Base-by-base conservation (phyloP, 306 rosid genomes). In the Calophaca sinica region DNA sequence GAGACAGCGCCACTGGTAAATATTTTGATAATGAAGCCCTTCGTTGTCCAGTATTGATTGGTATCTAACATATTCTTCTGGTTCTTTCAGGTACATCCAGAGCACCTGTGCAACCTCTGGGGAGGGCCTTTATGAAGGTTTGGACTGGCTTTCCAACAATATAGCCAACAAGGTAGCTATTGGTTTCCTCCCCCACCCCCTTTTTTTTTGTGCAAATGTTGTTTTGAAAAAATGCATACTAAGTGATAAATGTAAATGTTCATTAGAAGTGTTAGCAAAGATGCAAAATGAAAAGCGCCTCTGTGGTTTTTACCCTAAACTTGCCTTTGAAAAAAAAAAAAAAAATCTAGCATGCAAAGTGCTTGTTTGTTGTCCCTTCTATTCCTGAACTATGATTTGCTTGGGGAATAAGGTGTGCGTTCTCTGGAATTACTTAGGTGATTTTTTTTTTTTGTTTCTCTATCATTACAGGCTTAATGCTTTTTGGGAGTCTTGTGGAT, bases 91-190 rank as follows among this genome's bases (percentile, higher is more conserved):
- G 99, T 96, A 96, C 87, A 94, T 94, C 82, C 99, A 94, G 90
- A 94, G 99, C 91, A 94, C 99, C 44, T 94, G 99, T 80, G 99
- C 99, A 61, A 96, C 99, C 28, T 96, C 99, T 45, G 99, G 99
- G 65, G 99, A 96, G 83, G 99, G 99, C 54, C 96, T 96, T 73
- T 96, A 96, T 11, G 99, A 96, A 82, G 99, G 98, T 36, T 84
- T 96, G 81, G 99, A 96, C 51, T 96, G 99, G 99, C 98, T 96
- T 84, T 96, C 99, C 86, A 96, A 87, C 98, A 96, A 96, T 84
- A 96, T 96, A 76, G 99, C 97, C 79, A 96, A 90, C 84, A 96
- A 96, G 96, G 99, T 89, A 82, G 62, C 58, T 73, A 28, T 26
- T 55, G 55, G n/a, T 39, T 73, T 79, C 50, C 69, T 46, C 26